Conservation (phyloP, 129 eudicot genomes). For the Flaveria brownii region DNA sequence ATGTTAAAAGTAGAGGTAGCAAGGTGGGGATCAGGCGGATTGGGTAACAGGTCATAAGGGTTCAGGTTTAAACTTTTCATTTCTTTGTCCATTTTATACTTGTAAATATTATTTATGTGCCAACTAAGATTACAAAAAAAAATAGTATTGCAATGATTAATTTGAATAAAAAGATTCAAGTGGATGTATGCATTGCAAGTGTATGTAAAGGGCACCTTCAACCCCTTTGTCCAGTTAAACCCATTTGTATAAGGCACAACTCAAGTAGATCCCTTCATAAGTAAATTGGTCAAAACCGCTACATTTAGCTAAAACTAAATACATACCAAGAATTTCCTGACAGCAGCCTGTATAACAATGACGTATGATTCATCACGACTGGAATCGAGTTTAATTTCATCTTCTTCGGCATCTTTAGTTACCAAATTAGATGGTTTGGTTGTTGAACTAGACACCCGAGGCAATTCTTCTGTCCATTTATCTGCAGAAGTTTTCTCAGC, state of each 20-base stretch:
- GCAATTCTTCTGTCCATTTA: conserved; percentile 54
- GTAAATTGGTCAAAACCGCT: neutral
- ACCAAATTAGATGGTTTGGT: conserved; percentile 35
- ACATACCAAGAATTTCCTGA: conserved; percentile 64
- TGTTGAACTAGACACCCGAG: conserved; percentile 44
- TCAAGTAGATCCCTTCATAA: neutral
- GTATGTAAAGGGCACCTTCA: neutral
- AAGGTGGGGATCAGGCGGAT: neutral
- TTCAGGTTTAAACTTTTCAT: neutral
- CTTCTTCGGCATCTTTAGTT: conserved; percentile 23
- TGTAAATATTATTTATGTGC: too few relatives aligned
- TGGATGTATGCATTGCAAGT: neutral
- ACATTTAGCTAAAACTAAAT: conserved; percentile 13
- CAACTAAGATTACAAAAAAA: neutral
- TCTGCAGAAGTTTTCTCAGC: conserved; percentile 52
- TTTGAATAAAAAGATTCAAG: neutral
- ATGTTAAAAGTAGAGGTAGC: neutral
- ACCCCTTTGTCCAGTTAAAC: neutral
- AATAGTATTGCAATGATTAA: neutral
- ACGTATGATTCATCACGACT: conserved; percentile 49
- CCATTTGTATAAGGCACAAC: neutral
- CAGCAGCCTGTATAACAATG: conserved; percentile 61
- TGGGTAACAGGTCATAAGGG: neutral
- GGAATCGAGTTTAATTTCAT: conserved; percentile 24
- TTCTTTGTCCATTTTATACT: neutral